Conservation (phyloP, 257 asterid genomes). For the Solanum chaucha region DNA sequence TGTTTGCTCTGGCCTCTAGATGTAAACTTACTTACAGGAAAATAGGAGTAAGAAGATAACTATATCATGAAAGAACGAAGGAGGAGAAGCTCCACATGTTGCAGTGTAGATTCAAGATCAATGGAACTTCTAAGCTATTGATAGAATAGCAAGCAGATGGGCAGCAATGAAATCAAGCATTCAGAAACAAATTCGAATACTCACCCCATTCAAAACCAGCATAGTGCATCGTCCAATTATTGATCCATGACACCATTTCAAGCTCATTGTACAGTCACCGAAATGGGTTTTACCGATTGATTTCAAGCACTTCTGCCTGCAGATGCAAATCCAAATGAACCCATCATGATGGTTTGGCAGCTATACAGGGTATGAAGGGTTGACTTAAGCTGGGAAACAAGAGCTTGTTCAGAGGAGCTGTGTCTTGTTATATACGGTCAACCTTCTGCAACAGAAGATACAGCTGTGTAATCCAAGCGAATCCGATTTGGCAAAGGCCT, state of each 20-base stretch:
- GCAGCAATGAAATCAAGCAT: background rate
- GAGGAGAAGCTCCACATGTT: background rate
- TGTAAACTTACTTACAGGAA: background rate
- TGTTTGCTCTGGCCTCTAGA: background rate
- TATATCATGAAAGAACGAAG: background rate
- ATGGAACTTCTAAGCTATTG: background rate
- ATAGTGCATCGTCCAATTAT: background rate
- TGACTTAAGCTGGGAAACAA: background rate
- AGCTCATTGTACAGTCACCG: background rate
- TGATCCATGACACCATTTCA: background rate
- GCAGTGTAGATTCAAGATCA: background rate
- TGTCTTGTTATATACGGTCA: conserved; percentile 4
- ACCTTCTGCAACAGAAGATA: conserved; percentile 26
- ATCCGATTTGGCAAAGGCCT: conserved; percentile 75
- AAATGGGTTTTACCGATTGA: background rate
- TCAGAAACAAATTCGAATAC: background rate
- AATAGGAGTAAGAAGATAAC: background rate
- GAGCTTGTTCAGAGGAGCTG: background rate
- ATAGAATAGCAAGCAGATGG: background rate
- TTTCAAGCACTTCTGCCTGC: background rate
- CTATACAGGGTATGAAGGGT: background rate
- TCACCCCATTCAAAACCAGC: background rate
- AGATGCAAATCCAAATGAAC: background rate
- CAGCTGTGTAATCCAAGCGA: conserved; percentile 26
- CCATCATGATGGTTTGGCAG: background rate